Evolutionary conservation across 257 asterid species (phyloP), one percentile per base, ranked within the genome.

Genomic region (Solanum etuberosum): DNA sequence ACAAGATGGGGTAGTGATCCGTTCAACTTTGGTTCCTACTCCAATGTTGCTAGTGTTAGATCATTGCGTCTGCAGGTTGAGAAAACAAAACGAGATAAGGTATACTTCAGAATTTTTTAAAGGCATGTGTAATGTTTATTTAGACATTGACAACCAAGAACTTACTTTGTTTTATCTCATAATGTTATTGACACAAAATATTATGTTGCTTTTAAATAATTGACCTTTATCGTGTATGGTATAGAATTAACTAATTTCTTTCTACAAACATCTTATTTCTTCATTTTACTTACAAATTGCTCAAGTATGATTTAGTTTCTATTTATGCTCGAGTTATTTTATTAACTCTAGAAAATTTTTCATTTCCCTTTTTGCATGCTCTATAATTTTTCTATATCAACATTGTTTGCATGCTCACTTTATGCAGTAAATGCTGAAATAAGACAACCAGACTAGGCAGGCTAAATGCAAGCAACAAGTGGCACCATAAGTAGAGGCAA

Each of bases 291-390:
- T 4, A n/a, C 70, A 9, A 0, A 23, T 61, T n/a, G 14, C 70
- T 61, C 15, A 3, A 27, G 73, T 65, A 2, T 27, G 10, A 65
- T 65, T 65, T 65, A 13, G 20, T 27, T 65, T 65, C 20, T 65
- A 12, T 65, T 65, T 65, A 27, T 27, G 3, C 34, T 21, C 73
- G 1, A 11, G 73, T 65, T 65, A 65, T 65, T 27, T 95, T 89
- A 92, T 97, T 84, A 93, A 6, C 68, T 21, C 29, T 9, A 2
- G 68, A 23, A 59, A 23, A 1, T 4, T 61, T 29, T 23, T 61
- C 31, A 61, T 9, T 9, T 59, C 29, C 68, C 27, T 59, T 1
- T 59, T 9, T 59, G 27, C 29, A 59, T 59, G 1, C 68, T 10
- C 5, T 59, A 59, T 21, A 21, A 1, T 21, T 59, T 59, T 23